These are phyloP conservation scores for Fusarium nurragi DNA, from an alignment of 2,329 filamentous ascomycete genomes.

Conservation along the genomic window DNA sequence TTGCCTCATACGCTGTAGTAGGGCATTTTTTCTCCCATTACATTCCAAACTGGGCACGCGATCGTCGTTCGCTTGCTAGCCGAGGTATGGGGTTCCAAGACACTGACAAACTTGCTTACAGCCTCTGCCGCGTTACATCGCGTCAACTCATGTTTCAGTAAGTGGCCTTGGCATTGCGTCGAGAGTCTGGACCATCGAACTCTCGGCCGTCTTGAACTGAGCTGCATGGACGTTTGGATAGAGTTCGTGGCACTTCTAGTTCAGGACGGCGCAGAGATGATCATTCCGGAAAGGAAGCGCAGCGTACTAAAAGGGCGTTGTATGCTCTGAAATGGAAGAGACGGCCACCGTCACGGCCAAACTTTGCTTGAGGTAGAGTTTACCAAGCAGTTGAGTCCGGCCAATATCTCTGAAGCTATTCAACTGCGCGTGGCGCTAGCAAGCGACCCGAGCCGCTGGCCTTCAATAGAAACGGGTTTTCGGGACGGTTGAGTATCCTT, in stretches of 20 bases:
- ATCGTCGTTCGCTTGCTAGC: background rate
- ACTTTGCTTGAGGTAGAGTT: background rate
- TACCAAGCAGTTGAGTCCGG: background rate
- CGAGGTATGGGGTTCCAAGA: constrained; percentile 12
- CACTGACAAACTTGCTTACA: background rate
- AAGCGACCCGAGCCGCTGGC: constrained; percentile 35
- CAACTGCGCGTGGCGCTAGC: constrained; percentile 5
- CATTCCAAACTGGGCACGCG: background rate
- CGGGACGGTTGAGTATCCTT: background rate
- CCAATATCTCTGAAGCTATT: no score
- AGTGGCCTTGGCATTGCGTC: background rate
- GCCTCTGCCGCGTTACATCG: background rate
- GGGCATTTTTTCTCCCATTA: background rate
- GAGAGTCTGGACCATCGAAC: constrained; percentile 9
- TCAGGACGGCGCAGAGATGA: background rate
- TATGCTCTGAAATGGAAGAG: background rate
- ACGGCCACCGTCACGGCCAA: background rate
- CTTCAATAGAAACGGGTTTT: background rate
- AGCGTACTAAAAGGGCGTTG: background rate
- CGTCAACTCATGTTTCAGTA: background rate
- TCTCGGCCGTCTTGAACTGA: background rate
- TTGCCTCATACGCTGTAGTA: background rate
- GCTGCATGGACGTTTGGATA: background rate
- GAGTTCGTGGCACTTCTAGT: constrained; percentile 12
- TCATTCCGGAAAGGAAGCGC: background rate